A percentile compares a stretch with the other conserved stretches of the same genome.
Conservation (phyloP, 2,329 filamentous ascomycete genomes). For the Westerdykella aurantiaca region DNA sequence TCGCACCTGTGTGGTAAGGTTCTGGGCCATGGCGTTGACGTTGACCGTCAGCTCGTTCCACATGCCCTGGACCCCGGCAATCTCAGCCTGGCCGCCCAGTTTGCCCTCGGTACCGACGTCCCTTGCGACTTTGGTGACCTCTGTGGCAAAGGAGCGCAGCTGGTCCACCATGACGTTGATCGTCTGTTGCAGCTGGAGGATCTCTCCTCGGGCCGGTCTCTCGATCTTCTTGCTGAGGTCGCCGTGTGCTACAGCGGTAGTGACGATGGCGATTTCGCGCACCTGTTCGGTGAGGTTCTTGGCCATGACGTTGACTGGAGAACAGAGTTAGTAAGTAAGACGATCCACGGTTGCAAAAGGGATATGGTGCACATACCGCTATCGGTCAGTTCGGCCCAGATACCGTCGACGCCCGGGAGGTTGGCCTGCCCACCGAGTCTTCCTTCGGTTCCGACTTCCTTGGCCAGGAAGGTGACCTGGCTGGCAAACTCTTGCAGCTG, state of each 20-base stretch:
- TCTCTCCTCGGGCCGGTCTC: conserved; percentile 89
- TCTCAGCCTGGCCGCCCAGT: conserved; percentile 58
- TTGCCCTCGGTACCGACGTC: conserved; percentile 61
- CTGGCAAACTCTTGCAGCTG: conserved; percentile 94
- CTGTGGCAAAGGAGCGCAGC: conserved; percentile 59
- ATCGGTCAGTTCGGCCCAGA: conserved; percentile 89
- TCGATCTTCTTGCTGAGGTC: conserved; percentile 95
- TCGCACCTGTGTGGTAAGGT: conserved; percentile 49
- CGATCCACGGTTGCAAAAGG: conserved; percentile 12
- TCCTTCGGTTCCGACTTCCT: conserved; percentile 93
- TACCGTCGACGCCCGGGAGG: conserved; percentile 89
- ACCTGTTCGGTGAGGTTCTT: conserved; percentile 98
- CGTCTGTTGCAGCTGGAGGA: conserved; percentile 88
- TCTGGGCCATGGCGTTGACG: conserved; percentile 51
- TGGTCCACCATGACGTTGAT: conserved; percentile 65
- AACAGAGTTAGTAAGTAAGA: conserved; percentile 19
- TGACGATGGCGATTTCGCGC: conserved; percentile 94
- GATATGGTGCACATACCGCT: conserved; percentile 39
- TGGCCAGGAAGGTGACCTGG: conserved; percentile 89
- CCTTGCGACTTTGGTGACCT: conserved; percentile 59
- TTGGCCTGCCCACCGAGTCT: conserved; percentile 89
- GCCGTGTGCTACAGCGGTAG: conserved; percentile 87
- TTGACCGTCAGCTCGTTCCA: conserved; percentile 59
- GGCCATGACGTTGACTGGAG: conserved; percentile 87
- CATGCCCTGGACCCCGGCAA: conserved; percentile 60